These are phyloP conservation scores for Lecanicillium sp. DNA, from an alignment of 2,329 filamentous ascomycete species.

Conservation along the genomic window DNA sequence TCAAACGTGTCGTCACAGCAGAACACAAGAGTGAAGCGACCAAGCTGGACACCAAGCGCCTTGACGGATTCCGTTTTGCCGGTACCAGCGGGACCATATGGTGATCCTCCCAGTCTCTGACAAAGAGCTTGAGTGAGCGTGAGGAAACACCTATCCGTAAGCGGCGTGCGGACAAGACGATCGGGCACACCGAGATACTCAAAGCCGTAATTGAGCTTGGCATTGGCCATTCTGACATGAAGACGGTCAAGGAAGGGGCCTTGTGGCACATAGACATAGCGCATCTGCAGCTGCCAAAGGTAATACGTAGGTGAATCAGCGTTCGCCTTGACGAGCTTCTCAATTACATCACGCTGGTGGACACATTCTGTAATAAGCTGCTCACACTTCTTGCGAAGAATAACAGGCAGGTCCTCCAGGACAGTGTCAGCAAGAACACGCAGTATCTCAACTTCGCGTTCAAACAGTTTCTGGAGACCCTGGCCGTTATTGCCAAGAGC, in stretches of 20 bases:
- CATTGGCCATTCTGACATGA: slow-evolving; percentile 93
- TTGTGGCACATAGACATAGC: slow-evolving; percentile 78
- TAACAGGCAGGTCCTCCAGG: slow-evolving; percentile 76
- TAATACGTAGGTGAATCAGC: slow-evolving; percentile 74
- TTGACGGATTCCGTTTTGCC: slow-evolving; percentile 99
- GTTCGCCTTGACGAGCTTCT: slow-evolving; percentile 69
- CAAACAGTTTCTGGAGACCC: slow-evolving; percentile 62
- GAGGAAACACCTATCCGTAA: slow-evolving; percentile 97
- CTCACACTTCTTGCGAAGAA: slow-evolving; percentile 93
- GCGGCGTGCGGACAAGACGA: slow-evolving; percentile 87
- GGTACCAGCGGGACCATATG: slow-evolving; percentile 94
- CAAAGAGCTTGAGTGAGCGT: slow-evolving; percentile 94
- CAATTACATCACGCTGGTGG: slow-evolving; percentile 89
- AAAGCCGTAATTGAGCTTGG: slow-evolving; percentile 90
- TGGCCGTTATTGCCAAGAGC: slow-evolving; percentile 64
- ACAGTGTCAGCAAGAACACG: slow-evolving; percentile 82
- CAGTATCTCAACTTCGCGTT: slow-evolving; percentile 77
- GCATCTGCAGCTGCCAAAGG: slow-evolving; percentile 93
- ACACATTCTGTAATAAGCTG: slow-evolving; percentile 98
- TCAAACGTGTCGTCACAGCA: slow-evolving; percentile 99
- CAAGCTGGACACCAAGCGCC: slow-evolving; percentile 89
- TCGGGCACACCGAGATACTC: slow-evolving; percentile 97
- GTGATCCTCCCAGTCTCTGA: slow-evolving; percentile 90
- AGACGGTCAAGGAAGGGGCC: slow-evolving; percentile 78
- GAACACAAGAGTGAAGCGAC: slow-evolving; percentile 96